These are phyloP conservation scores for Xylariaceae sp. DNA, from an alignment of 2,329 filamentous ascomycete genomes.

Conservation along the genomic window DNA sequence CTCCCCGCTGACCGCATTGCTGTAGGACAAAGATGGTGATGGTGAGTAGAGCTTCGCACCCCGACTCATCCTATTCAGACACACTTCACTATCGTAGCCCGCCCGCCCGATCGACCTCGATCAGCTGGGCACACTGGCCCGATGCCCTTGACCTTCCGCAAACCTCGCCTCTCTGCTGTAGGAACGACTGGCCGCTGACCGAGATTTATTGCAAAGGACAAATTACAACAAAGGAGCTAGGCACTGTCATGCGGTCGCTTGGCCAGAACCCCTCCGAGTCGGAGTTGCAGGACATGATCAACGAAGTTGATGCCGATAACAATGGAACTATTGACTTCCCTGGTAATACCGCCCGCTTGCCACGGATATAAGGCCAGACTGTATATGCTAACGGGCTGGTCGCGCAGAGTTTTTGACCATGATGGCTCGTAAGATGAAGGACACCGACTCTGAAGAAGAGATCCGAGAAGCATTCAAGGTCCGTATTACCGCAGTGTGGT, in stretches of 20 bases:
- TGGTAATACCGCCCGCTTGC: constrained; percentile 48
- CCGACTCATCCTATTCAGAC: not conserved
- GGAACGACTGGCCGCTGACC: constrained; percentile 15
- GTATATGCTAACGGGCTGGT: constrained; percentile 27
- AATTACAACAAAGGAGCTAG: constrained; percentile 87
- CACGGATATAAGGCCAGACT: not conserved
- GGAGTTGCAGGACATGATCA: constrained; percentile 90
- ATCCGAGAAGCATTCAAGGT: constrained; percentile 88
- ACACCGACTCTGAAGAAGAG: constrained; percentile 86
- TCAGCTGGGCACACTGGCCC: not conserved
- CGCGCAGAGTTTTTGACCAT: constrained; percentile 76
- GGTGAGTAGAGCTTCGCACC: constrained; percentile 49
- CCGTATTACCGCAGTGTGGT: constrained; percentile 10
- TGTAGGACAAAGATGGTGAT: constrained; percentile 83
- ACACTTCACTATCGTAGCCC: not conserved
- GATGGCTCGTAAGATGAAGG: constrained; percentile 95
- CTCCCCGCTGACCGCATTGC: constrained; percentile 21
- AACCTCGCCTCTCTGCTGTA: not conserved
- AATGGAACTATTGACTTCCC: constrained; percentile 90
- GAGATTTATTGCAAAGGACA: constrained; percentile 52
- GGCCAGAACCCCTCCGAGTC: constrained; percentile 88
- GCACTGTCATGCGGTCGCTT: constrained; percentile 84
- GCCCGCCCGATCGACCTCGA: not conserved
- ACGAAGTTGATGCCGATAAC: constrained; percentile 88
- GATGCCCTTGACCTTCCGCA: not conserved